Evolutionary conservation across 176 grass and related monocot genomes (phyloP).

Genomic region (Avena insularis): DNA sequence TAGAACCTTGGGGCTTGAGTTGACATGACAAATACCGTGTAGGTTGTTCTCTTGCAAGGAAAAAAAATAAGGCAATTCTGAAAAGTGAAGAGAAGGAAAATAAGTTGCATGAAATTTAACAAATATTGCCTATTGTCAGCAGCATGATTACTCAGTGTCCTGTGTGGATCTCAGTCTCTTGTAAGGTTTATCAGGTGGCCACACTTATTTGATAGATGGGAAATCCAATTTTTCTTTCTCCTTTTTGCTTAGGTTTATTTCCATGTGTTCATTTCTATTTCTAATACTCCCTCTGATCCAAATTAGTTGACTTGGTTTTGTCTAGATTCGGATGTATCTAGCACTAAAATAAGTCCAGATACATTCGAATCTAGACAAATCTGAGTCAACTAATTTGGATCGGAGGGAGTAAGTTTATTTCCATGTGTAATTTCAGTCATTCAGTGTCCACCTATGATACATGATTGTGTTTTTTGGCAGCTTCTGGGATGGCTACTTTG

Average conservation of each 20-base stretch:
- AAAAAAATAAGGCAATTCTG: neutral
- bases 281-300: neutral
- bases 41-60: neutral
- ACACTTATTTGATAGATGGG: neutral
- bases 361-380: too few species aligned
- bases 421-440: conserved; percentile 20
- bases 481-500: conserved; percentile 99
- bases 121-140: conserved; percentile 31
- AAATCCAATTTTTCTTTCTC: conserved; percentile 1
- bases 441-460: conserved; percentile 13
- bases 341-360: too few species aligned
- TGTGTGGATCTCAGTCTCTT: conserved; percentile 11
- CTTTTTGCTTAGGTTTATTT: conserved; percentile 42
- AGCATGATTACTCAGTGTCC: conserved; percentile 16
- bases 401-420: neutral
- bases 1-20: conserved; percentile 28
- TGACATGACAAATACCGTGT: conserved; percentile 24
- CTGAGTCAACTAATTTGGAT: too few species aligned
- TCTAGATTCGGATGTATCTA: too few species aligned
- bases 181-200: conserved; percentile 23
- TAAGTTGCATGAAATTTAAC: conserved; percentile 27
- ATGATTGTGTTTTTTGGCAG: conserved; percentile 61
- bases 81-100: conserved; percentile 13
- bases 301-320: too few species aligned
- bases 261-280: conserved; percentile 29